Evolutionary conservation across 2,329 filamentous ascomycete genomes (phyloP), one percentile per base, ranked within the genome.

Genomic region (Curvularia sp.): DNA sequence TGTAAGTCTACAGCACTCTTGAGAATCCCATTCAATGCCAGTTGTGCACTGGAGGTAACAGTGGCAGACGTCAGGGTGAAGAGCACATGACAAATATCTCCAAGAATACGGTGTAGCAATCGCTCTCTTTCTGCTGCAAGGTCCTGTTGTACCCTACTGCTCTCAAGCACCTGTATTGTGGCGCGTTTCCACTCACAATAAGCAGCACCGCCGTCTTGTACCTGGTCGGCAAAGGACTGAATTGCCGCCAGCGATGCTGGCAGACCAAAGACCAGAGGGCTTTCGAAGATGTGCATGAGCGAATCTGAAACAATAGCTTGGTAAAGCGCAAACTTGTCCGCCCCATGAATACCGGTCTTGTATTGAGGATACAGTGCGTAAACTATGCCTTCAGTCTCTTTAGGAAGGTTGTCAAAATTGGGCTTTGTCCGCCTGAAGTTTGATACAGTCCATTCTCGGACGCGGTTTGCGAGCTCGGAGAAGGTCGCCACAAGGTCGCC

Each of bases 361-460:
- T 66, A 73, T 2, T 62, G 25, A 5, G 65, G 61, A 9, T 59
- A 61, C 23, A 76, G 63, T 1, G 45, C 49, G 21, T 55, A 55
- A 6, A 76, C 58, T 1, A 56, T 53, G 12, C 55, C 57, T 1
- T 55, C 41, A 8, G 67, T 71, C 15, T 66, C 66, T 12, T 56
- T 46, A 2, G 70, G 59, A 1, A 73, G 13, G 12, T 58, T 55
- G 27, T 42, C 59, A 6, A 73, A 45, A 13, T 65, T 55, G 50
- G 89, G 76, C 76, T 83, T 89, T 12, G 84, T 81, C 61, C 84
- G 85, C 50, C 89, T 82, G 64, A 89, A 92, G 71, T 89, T 85
- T 25, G 85, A 83, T 66, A 92, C 87, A 3, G 89, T 85, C 89
- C 89, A 92, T 67, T 92, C 91, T 77, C 91, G 88, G 65, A 91